phyloP scores from a whole-genome alignment of 257 asterid species.

The Linderniella brevidens region DNA sequence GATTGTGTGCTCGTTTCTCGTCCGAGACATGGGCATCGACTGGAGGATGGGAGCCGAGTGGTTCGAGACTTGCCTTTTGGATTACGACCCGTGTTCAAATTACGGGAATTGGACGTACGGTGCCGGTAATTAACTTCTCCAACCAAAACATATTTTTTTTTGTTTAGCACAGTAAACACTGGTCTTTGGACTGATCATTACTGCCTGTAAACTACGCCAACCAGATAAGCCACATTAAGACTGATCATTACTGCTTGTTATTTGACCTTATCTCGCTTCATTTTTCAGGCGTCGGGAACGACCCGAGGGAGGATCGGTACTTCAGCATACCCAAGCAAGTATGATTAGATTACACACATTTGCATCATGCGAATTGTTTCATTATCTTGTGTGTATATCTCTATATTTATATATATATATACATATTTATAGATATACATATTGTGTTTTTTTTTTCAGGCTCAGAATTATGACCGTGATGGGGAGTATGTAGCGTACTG shows the following conservation, averaged over 20 bases:
- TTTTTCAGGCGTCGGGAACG: conserved; percentile 74
- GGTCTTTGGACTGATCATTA: too few relatives aligned
- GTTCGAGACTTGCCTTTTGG: conserved; percentile 90
- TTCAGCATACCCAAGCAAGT: conserved; percentile 97
- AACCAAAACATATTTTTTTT: too few relatives aligned
- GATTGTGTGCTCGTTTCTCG: conserved; percentile 96
- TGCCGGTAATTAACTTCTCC: conserved; percentile 86
- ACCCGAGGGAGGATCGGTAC: conserved; percentile 91
- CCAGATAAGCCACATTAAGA: too few relatives aligned
- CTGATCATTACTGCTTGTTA: neutral
- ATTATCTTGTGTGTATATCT: conserved; percentile 8
- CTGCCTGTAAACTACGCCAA: too few relatives aligned
- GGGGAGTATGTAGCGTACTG: conserved; percentile 78
- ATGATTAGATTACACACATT: too few relatives aligned
- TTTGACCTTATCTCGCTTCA: neutral
- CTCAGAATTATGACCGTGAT: conserved; percentile 75
- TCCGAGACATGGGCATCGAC: conserved; percentile 91
- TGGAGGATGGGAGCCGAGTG: conserved; percentile 99
- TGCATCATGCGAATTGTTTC: too few relatives aligned
- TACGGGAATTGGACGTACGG: conserved; percentile 97
- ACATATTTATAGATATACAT: neutral
- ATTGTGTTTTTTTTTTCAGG: conserved; percentile 24
- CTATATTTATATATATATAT: neutral
- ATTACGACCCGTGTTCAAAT: conserved; percentile 91
- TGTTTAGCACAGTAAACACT: too few relatives aligned